A percentile compares a stretch with the other conserved stretches of the same genome.
Conservation (phyloP, 805 yeast genomes). For the Tetrapisispora pingtungensis region DNA sequence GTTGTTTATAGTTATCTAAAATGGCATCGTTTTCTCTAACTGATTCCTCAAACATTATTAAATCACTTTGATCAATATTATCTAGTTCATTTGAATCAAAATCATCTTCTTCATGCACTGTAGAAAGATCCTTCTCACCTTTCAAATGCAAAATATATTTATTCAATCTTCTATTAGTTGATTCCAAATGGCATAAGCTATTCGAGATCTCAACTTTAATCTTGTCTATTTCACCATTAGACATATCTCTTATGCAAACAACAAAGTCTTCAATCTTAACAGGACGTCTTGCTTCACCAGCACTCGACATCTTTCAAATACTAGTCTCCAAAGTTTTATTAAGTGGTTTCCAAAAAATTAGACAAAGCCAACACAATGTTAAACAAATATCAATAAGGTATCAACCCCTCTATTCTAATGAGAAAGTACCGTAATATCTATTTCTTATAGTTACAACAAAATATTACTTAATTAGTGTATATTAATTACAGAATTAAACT, state of each 20-base stretch:
- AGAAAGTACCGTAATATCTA: too few relatives aligned
- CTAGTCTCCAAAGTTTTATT: too few relatives aligned
- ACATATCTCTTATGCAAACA: conserved; percentile 43
- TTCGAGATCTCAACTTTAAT: conserved; percentile 29
- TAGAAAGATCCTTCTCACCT: conserved; percentile 6
- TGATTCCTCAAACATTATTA: conserved; percentile 43
- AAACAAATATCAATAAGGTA: too few relatives aligned
- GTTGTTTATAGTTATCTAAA: conserved; percentile 39
- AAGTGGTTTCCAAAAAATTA: background rate
- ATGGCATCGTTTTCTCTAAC: conserved; percentile 47
- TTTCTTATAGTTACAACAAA: too few relatives aligned
- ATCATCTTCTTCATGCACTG: conserved; percentile 14
- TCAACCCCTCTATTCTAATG: too few relatives aligned
- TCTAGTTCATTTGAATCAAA: conserved; percentile 19
- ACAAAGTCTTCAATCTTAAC: conserved; percentile 39
- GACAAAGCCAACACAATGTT: background rate
- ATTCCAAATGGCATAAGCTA: conserved; percentile 38
- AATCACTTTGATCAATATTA: conserved; percentile 35
- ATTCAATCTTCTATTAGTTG: conserved; percentile 41
- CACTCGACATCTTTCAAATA: conserved; percentile 18
- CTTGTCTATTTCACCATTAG: conserved; percentile 34
- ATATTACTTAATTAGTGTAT: too few relatives aligned
- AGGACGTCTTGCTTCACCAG: conserved; percentile 29
- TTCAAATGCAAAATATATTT: conserved; percentile 33
- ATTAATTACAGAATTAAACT: too few relatives aligned